Conservation (phyloP, 2,329 filamentous ascomycete species). For the Alternaria alternata region DNA sequence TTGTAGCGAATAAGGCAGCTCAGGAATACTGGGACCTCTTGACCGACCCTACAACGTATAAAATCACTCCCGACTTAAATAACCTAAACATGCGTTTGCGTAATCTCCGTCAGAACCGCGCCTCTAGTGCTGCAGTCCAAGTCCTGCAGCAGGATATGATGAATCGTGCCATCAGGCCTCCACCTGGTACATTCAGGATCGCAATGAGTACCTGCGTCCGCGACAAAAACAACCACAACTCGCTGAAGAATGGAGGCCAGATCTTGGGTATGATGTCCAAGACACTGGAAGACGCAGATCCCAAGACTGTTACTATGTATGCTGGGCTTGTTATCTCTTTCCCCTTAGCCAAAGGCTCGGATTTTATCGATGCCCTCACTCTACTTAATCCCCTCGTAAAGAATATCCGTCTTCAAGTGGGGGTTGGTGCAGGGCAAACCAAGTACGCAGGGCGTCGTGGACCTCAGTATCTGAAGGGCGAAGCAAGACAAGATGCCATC, state of each 20-base stretch:
- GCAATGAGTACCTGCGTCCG: constrained; percentile 77
- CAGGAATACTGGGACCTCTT: constrained; percentile 80
- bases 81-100: constrained; percentile 76
- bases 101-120: constrained; percentile 70
- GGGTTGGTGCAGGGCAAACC: constrained; percentile 29
- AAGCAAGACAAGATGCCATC: constrained; percentile 38
- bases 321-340: constrained; percentile 39
- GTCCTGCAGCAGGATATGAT: constrained; percentile 59
- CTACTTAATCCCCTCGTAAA: constrained; percentile 34
- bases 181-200: constrained; percentile 68
- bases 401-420: constrained; percentile 43
- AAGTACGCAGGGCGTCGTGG: constrained; percentile 11
- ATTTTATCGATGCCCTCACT: constrained; percentile 40
- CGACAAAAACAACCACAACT: constrained; percentile 78
- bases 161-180: constrained; percentile 38
- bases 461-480: constrained; percentile 23
- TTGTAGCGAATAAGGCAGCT: constrained; percentile 69
- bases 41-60: constrained; percentile 61
- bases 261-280: constrained; percentile 63
- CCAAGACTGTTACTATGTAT: constrained; percentile 41
- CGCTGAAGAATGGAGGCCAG: constrained; percentile 69
- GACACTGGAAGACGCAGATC: constrained; percentile 40
- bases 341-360: constrained; percentile 40
- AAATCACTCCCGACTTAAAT: constrained; percentile 73
- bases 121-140: constrained; percentile 68